Conservation (phyloP, 805 yeast species). For the Wickerhamiella shivajii region DNA sequence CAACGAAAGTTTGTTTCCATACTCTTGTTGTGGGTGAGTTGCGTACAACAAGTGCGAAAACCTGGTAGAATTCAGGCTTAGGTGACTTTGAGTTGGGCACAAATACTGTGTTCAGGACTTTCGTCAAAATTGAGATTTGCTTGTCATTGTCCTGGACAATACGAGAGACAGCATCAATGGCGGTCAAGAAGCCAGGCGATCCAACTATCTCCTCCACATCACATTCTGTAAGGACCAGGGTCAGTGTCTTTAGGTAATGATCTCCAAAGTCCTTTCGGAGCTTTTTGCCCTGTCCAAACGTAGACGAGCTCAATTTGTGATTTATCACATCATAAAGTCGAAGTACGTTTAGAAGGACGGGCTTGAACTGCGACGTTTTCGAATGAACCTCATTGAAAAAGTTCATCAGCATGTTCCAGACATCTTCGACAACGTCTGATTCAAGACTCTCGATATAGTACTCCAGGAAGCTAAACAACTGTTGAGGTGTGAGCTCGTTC, state of each 20-base stretch:
- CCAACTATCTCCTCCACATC: conserved; percentile 4
- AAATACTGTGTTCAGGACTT: conserved; percentile 29
- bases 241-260: conserved; percentile 25
- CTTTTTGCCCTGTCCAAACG: conserved; percentile 47
- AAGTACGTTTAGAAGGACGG: conserved; percentile 39
- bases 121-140: conserved; percentile 33
- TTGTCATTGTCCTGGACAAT: conserved; percentile 49
- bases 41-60: conserved; percentile 28
- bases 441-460: conserved; percentile 53
- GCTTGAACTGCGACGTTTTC: conserved; percentile 34
- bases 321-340: conserved; percentile 32
- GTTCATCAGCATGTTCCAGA: conserved; percentile 43
- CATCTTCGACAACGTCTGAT: conserved; percentile 63
- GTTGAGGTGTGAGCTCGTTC: background rate
- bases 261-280: conserved; percentile 45
- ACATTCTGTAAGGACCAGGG: conserved; percentile 19
- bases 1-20: conserved; percentile 55
- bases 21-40: conserved; percentile 29
- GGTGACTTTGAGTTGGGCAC: conserved; percentile 26
- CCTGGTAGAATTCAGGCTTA: too few relatives aligned
- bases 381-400: conserved; percentile 47
- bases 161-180: conserved; percentile 29
- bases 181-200: conserved; percentile 20
- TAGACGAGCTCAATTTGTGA: conserved; percentile 40
- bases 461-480: conserved; percentile 25